phyloP scores from a whole-genome alignment of 768 basidiomycete genomes.

The Psilocybe cyanescens region DNA sequence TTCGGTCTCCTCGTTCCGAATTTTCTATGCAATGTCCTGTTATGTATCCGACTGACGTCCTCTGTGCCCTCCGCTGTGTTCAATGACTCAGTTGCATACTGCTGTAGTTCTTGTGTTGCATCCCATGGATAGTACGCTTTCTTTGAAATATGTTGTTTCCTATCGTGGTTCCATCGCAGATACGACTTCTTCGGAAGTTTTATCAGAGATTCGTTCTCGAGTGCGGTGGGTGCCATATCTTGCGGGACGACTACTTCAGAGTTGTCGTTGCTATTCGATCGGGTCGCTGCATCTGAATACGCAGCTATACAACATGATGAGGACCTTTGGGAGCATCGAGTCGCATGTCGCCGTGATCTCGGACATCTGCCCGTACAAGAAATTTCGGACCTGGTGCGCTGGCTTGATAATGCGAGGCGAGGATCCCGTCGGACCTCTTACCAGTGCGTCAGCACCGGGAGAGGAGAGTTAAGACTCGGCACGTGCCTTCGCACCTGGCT shows the following conservation, averaged over 20 bases:
- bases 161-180: slow-evolving; percentile 32
- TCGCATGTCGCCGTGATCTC: slow-evolving; percentile 26
- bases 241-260: slow-evolving; percentile 15
- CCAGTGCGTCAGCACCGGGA: not conserved
- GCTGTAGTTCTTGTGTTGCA: not conserved
- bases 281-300: slow-evolving; percentile 4
- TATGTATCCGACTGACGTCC: slow-evolving; percentile 11
- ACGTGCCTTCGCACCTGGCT: not conserved
- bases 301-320: slow-evolving; percentile 19
- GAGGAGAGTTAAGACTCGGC: slow-evolving; percentile 26
- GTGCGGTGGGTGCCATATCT: slow-evolving; percentile 29
- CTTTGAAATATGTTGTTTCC: slow-evolving; percentile 28
- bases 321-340: slow-evolving; percentile 19
- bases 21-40: slow-evolving; percentile 14
- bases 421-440: slow-evolving; percentile 26
- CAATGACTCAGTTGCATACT: slow-evolving; percentile 16
- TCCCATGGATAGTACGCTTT: not conserved
- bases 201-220: slow-evolving; percentile 67
- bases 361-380: slow-evolving; percentile 37
- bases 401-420: slow-evolving; percentile 33
- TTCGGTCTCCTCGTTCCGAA: not conserved
- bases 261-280: slow-evolving; percentile 3
- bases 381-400: slow-evolving; percentile 19
- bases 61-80: not conserved
- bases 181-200: slow-evolving; percentile 45